Evolutionary conservation across 2,329 filamentous ascomycete species (phyloP), one percentile per base, ranked within the genome.

Genomic region (Talaromyces sp.): DNA sequence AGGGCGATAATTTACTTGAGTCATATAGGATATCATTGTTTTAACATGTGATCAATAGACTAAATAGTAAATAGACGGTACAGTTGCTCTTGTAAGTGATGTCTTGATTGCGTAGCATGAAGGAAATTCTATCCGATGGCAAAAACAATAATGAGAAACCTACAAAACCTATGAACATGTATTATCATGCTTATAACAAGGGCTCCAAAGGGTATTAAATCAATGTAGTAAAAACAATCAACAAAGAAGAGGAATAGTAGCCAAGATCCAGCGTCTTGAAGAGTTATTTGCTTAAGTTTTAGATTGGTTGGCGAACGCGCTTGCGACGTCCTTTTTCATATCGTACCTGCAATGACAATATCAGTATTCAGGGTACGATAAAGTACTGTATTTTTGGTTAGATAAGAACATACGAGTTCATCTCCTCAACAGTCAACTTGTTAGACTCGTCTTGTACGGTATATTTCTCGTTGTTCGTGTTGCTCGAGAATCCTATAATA

Each of bases 341-440:
- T 88, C 83, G 67, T 88, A 87, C 14, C 83, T 84, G 62, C 37
- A 48, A 10, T 6, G 33, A 31, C 50, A 37, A 67, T 27, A 48
- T 67, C 11, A 48, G 45, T 31, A 50, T 3, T 6, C 35, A 65
- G 41, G 27, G 3, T 50, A 65, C n/a, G 9, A 19, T 59, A 11
- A 41, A 37, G 3, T 50, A 58, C 33, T 5, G 7, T n/a, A 60
- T 5, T 13, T 33, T 41, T 3, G 9, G n/a, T 14, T n/a, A 27
- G 9, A 27, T 6, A 56, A 14, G 5, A 58, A 80, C 83, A 78
- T 77, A 86, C 79, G 80, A 79, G 66, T 90, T 90, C 87, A 90
- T 89, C 73, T 90, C 87, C 67, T 89, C 86, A 59, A 90, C 89
- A 0, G 88, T 90, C 37, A 90, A 71, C 67, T 88, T 87, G 56